These are phyloP conservation scores for Diversispora epigaea DNA, from an alignment of 192 early-diverging fungal genomes.

Conservation along the genomic window DNA sequence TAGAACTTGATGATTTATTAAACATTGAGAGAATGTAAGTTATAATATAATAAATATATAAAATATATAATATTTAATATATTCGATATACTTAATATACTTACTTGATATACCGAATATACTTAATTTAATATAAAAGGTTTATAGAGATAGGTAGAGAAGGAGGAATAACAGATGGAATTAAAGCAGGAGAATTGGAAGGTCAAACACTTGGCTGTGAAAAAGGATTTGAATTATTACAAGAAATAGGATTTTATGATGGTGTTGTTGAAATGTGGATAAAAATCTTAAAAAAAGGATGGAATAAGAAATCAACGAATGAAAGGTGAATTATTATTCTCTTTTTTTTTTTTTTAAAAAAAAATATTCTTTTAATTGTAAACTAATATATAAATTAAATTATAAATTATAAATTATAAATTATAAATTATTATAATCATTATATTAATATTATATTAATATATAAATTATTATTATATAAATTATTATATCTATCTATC, in stretches of 20 bases:
- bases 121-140: constrained; percentile 32
- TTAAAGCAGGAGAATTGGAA: constrained; percentile 50
- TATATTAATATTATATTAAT: too few species aligned
- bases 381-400: too few species aligned
- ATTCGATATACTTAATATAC: too few species aligned
- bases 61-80: too few species aligned
- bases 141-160: constrained; percentile 58
- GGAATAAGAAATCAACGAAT: constrained; percentile 27
- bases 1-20: too few species aligned
- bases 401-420: too few species aligned
- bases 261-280: constrained; percentile 53
- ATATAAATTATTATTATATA: background rate
- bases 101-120: too few species aligned
- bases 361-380: too few species aligned
- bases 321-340: background rate
- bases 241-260: constrained; percentile 56
- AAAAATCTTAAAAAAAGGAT: constrained; percentile 35
- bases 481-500: background rate
- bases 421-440: too few species aligned
- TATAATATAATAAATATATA: too few species aligned
- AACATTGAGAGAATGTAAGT: too few species aligned
- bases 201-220: constrained; percentile 56
- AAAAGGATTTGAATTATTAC: constrained; percentile 55
- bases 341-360: background rate
- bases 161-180: constrained; percentile 54